Conservation (phyloP, 768 basidiomycete species). For the Chiua virens region DNA sequence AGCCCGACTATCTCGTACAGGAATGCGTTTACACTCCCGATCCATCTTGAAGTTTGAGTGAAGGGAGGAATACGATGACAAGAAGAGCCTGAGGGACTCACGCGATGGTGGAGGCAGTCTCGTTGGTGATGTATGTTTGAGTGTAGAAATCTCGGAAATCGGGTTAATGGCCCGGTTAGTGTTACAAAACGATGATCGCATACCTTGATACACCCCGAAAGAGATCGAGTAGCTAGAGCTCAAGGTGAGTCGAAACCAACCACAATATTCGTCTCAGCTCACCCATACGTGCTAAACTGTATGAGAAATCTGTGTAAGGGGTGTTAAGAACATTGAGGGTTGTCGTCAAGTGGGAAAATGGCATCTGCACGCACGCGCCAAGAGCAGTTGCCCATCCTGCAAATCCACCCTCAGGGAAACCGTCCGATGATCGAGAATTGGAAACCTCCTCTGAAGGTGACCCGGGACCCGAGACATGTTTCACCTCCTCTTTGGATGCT, state of each 20-base stretch:
- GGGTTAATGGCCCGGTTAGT: neutral
- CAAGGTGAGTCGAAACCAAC: neutral
- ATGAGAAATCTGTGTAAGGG: constrained; percentile 33
- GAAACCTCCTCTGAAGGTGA: neutral
- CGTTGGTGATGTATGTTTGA: constrained; percentile 35
- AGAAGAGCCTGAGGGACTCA: constrained; percentile 24
- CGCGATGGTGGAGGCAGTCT: constrained; percentile 41
- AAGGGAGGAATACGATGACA: neutral
- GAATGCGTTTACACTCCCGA: constrained; percentile 52
- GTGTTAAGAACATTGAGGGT: neutral
- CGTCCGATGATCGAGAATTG: neutral
- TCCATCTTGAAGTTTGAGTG: constrained; percentile 30
- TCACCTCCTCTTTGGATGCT: neutral
- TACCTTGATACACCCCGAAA: constrained; percentile 47
- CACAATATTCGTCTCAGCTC: neutral
- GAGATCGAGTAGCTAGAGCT: constrained; percentile 35
- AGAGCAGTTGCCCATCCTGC: constrained; percentile 31
- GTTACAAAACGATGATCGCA: neutral
- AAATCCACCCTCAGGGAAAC: constrained; percentile 30
- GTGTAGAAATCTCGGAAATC: constrained; percentile 37
- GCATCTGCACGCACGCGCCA: constrained; percentile 26
- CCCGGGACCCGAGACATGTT: neutral
- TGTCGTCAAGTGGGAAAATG: too few species aligned
- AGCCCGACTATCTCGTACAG: constrained; percentile 46
- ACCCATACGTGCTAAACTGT: constrained; percentile 41